Base-by-base conservation (phyloP, 768 basidiomycete species). In the Phanerodontia chrysosporium region DNA sequence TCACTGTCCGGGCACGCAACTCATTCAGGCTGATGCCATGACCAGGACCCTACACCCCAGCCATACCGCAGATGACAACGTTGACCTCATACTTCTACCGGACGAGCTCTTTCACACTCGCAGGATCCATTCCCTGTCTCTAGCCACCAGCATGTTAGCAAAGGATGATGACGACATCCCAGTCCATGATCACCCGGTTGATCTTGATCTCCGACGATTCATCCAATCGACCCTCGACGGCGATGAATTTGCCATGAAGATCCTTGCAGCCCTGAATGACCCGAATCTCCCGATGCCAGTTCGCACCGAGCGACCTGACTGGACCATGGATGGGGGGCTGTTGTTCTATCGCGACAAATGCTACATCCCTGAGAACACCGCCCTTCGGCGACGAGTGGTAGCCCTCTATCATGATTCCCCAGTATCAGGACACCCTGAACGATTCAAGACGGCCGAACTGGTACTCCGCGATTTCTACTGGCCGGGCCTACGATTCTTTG, bases 381-480 rank as follows among this genome's bases (percentile, higher is more conserved):
- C 54, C 22, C 32, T 59, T 2, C 32, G 51, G 13, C 25, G 12
- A 42, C 3, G 16, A 5, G 24, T 59, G 6, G 28, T 53, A 2
- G 6, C 2, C 5, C n/a, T 69, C 2, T 61, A 70, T 36, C 71
- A 74, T 45, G 67, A 74, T 32, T 57, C 66, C 0, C 18, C 35
- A 1, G 30, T 57, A 0, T 66, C 65, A 0, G 73, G 74, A 45
- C 73, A 74, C 49, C 69, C 66, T 0, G 72, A 71, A 24, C 55
- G 53, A 14, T 63, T 55, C 24, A 65, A 64, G 32, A 74, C 68
- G 1, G 55, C 62, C 2, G 60, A 72, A 42, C 54, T 71, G 0
- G n/a, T 73, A 2, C 36, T 36, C 0, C 45, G 67, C 0, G 52
- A 65, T 25, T 74, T 68, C 29, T 73, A 66, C 67, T 74, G 73